These are phyloP conservation scores for Coemansia sp. DNA, from an alignment of 192 early-diverging fungal species.

Conservation along the genomic window DNA sequence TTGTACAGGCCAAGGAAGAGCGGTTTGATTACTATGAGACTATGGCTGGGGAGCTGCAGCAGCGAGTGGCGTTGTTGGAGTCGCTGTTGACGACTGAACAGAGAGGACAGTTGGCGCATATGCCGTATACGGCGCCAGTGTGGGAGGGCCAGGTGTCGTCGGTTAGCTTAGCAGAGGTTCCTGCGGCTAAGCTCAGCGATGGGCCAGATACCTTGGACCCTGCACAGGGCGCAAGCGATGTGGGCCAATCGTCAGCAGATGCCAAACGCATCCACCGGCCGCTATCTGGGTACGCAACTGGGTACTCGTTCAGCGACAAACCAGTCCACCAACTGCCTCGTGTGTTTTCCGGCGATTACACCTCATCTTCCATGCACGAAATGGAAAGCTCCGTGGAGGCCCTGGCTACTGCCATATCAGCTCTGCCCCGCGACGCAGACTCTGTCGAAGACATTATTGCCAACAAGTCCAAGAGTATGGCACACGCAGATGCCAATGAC, in stretches of 20 bases:
- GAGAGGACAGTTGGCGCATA: conserved; percentile 16
- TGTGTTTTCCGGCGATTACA: conserved; percentile 53
- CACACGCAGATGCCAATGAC: neutral
- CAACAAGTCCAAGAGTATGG: conserved; percentile 6
- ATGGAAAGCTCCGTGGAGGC: conserved; percentile 44
- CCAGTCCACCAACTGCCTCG: conserved; percentile 45
- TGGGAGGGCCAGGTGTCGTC: neutral
- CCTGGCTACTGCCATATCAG: conserved; percentile 28
- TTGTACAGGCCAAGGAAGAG: conserved; percentile 51
- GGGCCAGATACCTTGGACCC: too few relatives aligned
- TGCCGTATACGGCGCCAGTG: conserved; percentile 16
- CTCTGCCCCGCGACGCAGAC: conserved; percentile 30
- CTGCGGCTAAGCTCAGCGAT: neutral
- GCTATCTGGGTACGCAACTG: conserved; percentile 39
- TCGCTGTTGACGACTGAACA: conserved; percentile 29
- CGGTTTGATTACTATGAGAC: conserved; percentile 36
- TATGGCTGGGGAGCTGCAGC: conserved; percentile 33
- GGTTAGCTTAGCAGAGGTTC: neutral
- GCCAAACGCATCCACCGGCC: conserved; percentile 14
- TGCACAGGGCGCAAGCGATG: neutral
- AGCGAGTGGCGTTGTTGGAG: conserved; percentile 32
- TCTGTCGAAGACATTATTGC: conserved; percentile 50
- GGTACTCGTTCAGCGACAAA: conserved; percentile 29
- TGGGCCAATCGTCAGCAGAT: neutral
- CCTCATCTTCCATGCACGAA: conserved; percentile 26